These are phyloP conservation scores for Ganoderma leucocontextum DNA, from an alignment of 1,284 basidiomycete species.

Conservation along the genomic window DNA sequence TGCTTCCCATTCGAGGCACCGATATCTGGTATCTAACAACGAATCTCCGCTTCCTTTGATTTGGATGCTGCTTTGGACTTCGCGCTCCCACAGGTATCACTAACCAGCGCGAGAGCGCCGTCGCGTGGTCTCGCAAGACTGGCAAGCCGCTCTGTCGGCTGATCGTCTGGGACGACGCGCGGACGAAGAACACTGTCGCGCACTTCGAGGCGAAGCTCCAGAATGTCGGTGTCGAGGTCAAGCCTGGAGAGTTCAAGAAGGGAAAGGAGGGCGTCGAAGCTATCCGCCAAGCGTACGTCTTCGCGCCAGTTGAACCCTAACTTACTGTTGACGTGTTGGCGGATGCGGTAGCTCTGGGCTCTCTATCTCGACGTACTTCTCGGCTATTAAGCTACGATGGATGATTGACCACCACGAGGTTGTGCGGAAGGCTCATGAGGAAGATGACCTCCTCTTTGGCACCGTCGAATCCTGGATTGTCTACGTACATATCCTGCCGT, in stretches of 20 bases:
- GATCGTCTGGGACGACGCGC: slow-evolving; percentile 96
- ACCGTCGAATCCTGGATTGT: slow-evolving; percentile 97
- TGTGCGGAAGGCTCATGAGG: slow-evolving; percentile 83
- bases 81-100: slow-evolving; percentile 78
- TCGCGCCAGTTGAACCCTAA: neutral
- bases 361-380: slow-evolving; percentile 97
- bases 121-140: slow-evolving; percentile 92
- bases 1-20: slow-evolving; percentile 1
- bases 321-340: neutral
- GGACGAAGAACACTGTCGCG: slow-evolving; percentile 87
- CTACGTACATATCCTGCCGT: slow-evolving; percentile 67
- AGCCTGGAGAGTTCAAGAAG: slow-evolving; percentile 70
- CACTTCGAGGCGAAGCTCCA: slow-evolving; percentile 80
- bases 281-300: slow-evolving; percentile 72
- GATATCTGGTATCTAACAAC: slow-evolving; percentile 1
- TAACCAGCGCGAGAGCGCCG: slow-evolving; percentile 96
- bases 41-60: neutral
- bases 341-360: slow-evolving; percentile 76
- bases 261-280: slow-evolving; percentile 75
- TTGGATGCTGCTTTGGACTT: slow-evolving; percentile 6
- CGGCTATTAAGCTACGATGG: slow-evolving; percentile 95
- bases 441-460: slow-evolving; percentile 88
- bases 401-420: slow-evolving; percentile 92
- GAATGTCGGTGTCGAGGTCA: slow-evolving; percentile 79
- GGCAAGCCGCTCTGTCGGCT: slow-evolving; percentile 90